A percentile compares a stretch with the other conserved stretches of the same genome.
These are phyloP conservation scores for Coemansia guatemalensis DNA, from an alignment of 192 early-diverging fungal genomes.

Conservation along the genomic window DNA sequence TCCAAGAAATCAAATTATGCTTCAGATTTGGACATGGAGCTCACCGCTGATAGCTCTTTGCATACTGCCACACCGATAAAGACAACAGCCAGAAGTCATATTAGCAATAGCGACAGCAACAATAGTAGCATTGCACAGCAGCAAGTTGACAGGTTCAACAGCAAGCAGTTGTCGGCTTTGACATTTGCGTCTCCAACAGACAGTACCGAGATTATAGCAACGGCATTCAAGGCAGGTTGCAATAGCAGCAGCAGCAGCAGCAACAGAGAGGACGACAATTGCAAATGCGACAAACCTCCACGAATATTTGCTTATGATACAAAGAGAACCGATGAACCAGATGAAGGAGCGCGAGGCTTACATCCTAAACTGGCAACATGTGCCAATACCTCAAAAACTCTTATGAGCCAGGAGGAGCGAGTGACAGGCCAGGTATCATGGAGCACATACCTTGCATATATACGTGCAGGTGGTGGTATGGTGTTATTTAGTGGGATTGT, in stretches of 20 bases:
- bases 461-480: constrained; percentile 33
- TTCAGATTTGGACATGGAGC: not conserved
- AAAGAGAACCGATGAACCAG: not conserved
- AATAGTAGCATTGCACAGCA: not conserved
- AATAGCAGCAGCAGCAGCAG: constrained; percentile 3
- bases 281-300: not conserved
- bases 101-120: not conserved
- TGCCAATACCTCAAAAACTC: not conserved
- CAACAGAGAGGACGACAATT: not conserved
- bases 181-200: not conserved
- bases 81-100: constrained; percentile 1
- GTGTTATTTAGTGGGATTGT: constrained; percentile 17
- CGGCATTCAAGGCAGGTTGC: not conserved
- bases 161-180: not conserved
- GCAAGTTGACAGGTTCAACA: not conserved
- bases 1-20: constrained; percentile 4
- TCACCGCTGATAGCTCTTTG: constrained; percentile 36
- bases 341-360: not conserved
- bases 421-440: constrained; percentile 65
- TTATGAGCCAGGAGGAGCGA: constrained; percentile 85
- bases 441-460: constrained; percentile 62
- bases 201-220: not conserved
- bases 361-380: too few relatives aligned
- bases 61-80: constrained; percentile 40
- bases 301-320: not conserved